phyloP scores from a whole-genome alignment of 768 basidiomycete genomes.

The Paxillus involutus region DNA sequence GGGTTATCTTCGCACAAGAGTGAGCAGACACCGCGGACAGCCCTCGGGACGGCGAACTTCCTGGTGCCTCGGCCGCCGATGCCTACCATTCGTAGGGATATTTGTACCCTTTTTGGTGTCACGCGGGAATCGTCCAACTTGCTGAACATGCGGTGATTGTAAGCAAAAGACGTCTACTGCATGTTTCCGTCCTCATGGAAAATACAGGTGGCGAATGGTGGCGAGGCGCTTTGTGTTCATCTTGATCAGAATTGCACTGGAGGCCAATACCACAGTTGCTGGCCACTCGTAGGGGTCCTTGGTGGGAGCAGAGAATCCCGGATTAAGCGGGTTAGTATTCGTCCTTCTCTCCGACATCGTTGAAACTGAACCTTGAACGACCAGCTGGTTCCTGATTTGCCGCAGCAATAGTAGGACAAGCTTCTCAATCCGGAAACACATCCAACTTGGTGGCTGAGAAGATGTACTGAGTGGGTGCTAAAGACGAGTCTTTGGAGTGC shows the following conservation, averaged over 20 bases:
- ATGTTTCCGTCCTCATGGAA: neutral
- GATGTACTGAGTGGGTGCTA: too few relatives aligned
- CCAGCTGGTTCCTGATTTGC: constrained; percentile 1
- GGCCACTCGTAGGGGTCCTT: neutral
- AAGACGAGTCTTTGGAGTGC: neutral
- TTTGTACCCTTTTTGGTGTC: constrained; percentile 1
- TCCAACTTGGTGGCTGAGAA: neutral
- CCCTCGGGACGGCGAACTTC: constrained; percentile 7
- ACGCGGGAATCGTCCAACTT: neutral
- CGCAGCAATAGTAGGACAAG: neutral
- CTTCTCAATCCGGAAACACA: constrained; percentile 1
- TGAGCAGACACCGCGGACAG: constrained; percentile 10
- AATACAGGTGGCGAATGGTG: neutral
- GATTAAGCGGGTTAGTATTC: constrained; percentile 13
- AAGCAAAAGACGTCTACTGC: neutral
- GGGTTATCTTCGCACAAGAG: constrained; percentile 3
- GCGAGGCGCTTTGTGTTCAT: neutral
- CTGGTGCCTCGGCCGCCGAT: constrained; percentile 9
- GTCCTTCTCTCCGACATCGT: neutral
- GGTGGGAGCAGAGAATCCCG: neutral
- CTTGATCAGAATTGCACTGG: neutral
- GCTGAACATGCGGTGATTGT: constrained; percentile 17
- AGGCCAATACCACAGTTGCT: neutral
- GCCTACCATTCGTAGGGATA: constrained; percentile 3
- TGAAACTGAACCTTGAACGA: neutral